phyloP scores from a whole-genome alignment of 768 basidiomycete genomes.

The Leucocoprinus leucothites region DNA sequence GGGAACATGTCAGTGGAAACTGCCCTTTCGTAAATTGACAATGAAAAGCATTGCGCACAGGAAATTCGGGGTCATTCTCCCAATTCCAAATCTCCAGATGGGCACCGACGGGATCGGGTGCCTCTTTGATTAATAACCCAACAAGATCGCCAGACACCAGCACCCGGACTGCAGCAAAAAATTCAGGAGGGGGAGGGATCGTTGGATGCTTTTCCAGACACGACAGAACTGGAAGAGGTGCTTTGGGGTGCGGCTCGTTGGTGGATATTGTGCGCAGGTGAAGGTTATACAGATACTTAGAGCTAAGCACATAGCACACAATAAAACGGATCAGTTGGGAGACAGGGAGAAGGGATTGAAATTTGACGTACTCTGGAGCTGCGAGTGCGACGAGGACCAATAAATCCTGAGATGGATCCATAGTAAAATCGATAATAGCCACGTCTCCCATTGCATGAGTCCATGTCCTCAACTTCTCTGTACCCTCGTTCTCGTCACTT shows the following conservation, averaged over 20 bases:
- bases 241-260: conserved; percentile 47
- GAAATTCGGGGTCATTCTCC: conserved; percentile 34
- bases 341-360: background rate
- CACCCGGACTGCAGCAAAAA: conserved; percentile 39
- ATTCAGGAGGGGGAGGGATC: conserved; percentile 26
- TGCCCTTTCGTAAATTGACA: background rate
- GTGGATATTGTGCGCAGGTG: conserved; percentile 49
- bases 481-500: no score
- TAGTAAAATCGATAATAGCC: conserved; percentile 52
- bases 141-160: conserved; percentile 45
- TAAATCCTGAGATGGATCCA: conserved; percentile 54
- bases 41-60: conserved; percentile 28
- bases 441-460: conserved; percentile 40
- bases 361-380: conserved; percentile 33
- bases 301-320: conserved; percentile 26
- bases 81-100: conserved; percentile 54
- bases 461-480: conserved; percentile 33
- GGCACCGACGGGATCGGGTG: conserved; percentile 35
- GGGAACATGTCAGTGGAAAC: background rate
- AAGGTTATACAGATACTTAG: conserved; percentile 42
- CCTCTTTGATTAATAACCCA: conserved; percentile 48
- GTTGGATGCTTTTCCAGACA: conserved; percentile 33
- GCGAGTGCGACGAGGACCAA: conserved; percentile 47
- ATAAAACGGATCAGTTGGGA: background rate
- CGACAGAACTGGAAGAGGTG: conserved; percentile 33